phyloP scores from a whole-genome alignment of 2,329 filamentous ascomycete genomes.

The Uncinocarpus reesii region DNA sequence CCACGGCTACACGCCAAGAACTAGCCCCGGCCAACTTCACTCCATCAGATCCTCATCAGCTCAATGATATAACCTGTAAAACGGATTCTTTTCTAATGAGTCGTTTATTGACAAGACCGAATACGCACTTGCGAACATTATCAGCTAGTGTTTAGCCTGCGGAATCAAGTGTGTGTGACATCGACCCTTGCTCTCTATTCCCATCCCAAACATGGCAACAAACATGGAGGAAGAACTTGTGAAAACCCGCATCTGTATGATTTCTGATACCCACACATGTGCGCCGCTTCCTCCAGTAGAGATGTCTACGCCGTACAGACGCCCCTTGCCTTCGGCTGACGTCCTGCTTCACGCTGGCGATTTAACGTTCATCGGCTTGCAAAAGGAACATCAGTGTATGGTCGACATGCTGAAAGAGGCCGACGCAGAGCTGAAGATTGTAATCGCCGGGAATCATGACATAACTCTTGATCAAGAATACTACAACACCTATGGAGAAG shows the following conservation, averaged over 20 bases:
- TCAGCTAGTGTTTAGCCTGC: too few species aligned
- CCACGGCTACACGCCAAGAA: too few species aligned
- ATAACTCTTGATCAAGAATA: conserved; percentile 38
- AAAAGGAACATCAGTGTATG: conserved; percentile 35
- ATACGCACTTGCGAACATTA: too few species aligned
- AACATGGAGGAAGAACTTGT: conserved; percentile 13
- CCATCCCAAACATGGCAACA: neutral
- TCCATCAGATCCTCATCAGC: too few species aligned
- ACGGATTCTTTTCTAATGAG: too few species aligned
- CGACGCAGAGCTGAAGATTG: conserved; percentile 44
- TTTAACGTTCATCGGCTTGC: conserved; percentile 37
- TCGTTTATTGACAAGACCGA: too few species aligned
- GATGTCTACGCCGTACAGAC: conserved; percentile 25
- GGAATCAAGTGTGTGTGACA: too few species aligned
- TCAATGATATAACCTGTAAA: too few species aligned
- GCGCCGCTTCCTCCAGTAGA: conserved; percentile 19
- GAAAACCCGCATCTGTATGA: conserved; percentile 35
- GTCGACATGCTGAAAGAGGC: conserved; percentile 36
- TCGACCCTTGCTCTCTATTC: too few species aligned
- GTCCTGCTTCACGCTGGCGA: conserved; percentile 47
- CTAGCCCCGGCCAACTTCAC: too few species aligned
- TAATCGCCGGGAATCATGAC: conserved; percentile 49
- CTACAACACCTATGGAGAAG: conserved; percentile 29
- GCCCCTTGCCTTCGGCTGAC: conserved; percentile 42
- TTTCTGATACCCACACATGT: conserved; percentile 33